phyloP scores from a whole-genome alignment of 495 filamentous ascomycete genomes.

The Aspergillus campestris region DNA sequence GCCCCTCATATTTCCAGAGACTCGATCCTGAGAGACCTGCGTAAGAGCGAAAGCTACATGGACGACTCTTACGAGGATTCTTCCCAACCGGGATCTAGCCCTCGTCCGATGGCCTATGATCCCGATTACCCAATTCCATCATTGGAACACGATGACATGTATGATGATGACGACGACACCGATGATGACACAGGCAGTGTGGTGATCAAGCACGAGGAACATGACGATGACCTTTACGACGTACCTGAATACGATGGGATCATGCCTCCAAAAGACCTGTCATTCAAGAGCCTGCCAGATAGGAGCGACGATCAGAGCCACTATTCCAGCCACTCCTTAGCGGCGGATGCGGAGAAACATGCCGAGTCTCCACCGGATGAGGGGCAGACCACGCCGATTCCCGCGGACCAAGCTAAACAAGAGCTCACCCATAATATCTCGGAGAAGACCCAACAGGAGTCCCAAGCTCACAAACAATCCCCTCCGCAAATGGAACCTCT shows the following conservation, averaged over 20 bases:
- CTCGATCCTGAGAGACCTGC: constrained; percentile 83
- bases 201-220: constrained; percentile 57
- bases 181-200: constrained; percentile 53
- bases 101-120: constrained; percentile 53
- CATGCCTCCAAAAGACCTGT: constrained; percentile 40
- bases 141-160: constrained; percentile 49
- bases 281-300: constrained; percentile 33
- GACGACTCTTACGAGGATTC: constrained; percentile 57
- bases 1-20: constrained; percentile 83
- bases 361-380: constrained; percentile 4
- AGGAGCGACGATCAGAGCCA: constrained; percentile 41
- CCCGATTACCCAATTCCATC: constrained; percentile 83
- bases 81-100: constrained; percentile 47
- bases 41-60: constrained; percentile 51
- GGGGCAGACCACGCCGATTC: constrained; percentile 8
- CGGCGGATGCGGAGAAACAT: constrained; percentile 9
- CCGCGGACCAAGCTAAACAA: background rate
- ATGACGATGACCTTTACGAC: constrained; percentile 58
- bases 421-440: background rate
- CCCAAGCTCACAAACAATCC: constrained; percentile 11
- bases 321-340: constrained; percentile 38
- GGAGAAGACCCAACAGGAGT: background rate
- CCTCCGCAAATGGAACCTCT: constrained; percentile 40
- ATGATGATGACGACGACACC: constrained; percentile 40
- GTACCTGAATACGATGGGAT: constrained; percentile 51